A percentile compares a stretch with the other conserved stretches of the same genome.
Conservation (phyloP, 2,329 filamentous ascomycete genomes). For the Colletotrichum musicola region DNA sequence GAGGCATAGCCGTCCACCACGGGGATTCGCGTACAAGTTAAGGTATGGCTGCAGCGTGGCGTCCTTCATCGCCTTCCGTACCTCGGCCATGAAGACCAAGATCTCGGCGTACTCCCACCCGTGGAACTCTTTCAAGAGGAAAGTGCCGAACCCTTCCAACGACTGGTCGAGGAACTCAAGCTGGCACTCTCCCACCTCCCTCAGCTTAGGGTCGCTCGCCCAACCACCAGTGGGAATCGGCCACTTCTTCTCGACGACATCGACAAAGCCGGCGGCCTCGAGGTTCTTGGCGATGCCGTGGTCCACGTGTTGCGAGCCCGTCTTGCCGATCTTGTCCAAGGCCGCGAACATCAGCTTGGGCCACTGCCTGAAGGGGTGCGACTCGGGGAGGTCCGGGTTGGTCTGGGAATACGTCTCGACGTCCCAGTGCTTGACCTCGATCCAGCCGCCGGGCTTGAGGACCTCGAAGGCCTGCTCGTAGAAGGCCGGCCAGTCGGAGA, state of each 20-base stretch:
- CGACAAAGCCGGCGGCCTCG: constrained; percentile 42
- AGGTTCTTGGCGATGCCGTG: constrained; percentile 39
- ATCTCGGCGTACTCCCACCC: constrained; percentile 46
- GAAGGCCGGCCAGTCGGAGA: constrained; percentile 59
- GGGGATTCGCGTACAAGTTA: constrained; percentile 9
- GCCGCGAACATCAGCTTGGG: constrained; percentile 45
- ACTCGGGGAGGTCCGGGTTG: constrained; percentile 34
- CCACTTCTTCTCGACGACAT: constrained; percentile 34
- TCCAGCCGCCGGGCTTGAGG: constrained; percentile 57
- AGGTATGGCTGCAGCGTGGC: constrained; percentile 2
- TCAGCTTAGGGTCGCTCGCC: constrained; percentile 29
- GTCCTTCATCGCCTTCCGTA: constrained; percentile 31
- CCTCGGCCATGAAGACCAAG: constrained; percentile 41
- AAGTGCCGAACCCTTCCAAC: constrained; percentile 46
- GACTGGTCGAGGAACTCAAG: constrained; percentile 42
- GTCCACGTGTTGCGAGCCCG: constrained; percentile 44
- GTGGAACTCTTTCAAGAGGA: constrained; percentile 45
- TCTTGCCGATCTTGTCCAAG: constrained; percentile 46
- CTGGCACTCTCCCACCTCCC: constrained; percentile 39
- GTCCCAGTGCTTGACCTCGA: constrained; percentile 41
- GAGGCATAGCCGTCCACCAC: not conserved
- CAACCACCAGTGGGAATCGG: constrained; percentile 38
- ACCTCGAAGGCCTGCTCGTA: constrained; percentile 57
- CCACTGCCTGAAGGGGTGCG: constrained; percentile 40
- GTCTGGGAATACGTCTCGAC: constrained; percentile 41